phyloP scores from a whole-genome alignment of 2,329 filamentous ascomycete species.

The Scortechinia acanthostroma region DNA sequence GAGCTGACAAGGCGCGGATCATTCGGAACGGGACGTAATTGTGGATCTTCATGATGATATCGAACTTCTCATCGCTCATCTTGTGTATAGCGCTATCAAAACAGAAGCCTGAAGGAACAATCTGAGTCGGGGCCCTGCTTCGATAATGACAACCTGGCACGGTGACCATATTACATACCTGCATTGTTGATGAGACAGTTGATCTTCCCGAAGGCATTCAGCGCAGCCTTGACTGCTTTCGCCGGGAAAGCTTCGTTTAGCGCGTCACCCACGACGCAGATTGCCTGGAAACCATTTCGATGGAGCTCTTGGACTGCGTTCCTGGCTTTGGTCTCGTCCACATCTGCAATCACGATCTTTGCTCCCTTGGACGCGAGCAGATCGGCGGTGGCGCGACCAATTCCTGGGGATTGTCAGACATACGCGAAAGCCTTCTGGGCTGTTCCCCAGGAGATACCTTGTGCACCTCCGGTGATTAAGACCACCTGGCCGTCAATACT shows the following conservation, averaged over 20 bases:
- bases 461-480: not conserved
- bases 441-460: not conserved
- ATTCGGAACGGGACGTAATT: slow-evolving; percentile 43
- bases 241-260: not conserved
- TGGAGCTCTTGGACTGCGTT: not conserved
- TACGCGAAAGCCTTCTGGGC: not conserved
- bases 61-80: slow-evolving; percentile 45
- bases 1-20: slow-evolving; percentile 35
- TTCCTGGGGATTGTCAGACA: not conserved
- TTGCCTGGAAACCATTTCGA: not conserved
- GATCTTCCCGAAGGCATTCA: not conserved
- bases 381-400: not conserved
- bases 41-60: slow-evolving; percentile 41
- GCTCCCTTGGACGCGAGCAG: not conserved
- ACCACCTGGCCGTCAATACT: not conserved
- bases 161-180: not conserved
- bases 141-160: not conserved
- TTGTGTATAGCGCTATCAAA: slow-evolving; percentile 33
- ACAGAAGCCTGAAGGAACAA: not conserved
- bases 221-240: not conserved
- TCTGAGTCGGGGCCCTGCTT: not conserved
- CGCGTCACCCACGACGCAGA: not conserved
- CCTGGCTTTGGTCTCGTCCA: not conserved
- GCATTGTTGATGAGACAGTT: not conserved
- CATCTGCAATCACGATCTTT: not conserved